These are phyloP conservation scores for Penicillium diatomitis DNA, from an alignment of 495 filamentous ascomycete species.

Conservation along the genomic window DNA sequence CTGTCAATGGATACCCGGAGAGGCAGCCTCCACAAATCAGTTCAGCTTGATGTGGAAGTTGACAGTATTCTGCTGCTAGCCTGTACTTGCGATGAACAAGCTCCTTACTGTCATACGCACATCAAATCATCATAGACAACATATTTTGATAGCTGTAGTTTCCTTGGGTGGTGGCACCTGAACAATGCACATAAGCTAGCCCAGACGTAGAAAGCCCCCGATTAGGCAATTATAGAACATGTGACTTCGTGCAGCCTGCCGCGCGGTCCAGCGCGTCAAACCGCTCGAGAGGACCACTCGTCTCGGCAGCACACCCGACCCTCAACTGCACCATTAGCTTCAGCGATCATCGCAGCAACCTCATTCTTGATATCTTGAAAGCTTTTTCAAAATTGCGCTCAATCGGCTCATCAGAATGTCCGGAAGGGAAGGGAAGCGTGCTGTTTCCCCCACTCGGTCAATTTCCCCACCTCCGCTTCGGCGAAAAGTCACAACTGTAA, in stretches of 20 bases:
- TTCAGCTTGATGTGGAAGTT: background rate
- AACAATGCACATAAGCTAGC: too few species aligned
- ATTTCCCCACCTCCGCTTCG: constrained; percentile 41
- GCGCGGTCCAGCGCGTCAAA: constrained; percentile 22
- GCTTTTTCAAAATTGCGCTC: constrained; percentile 8
- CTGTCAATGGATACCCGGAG: constrained; percentile 19
- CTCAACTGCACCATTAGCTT: background rate
- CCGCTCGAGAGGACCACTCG: background rate
- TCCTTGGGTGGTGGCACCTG: background rate
- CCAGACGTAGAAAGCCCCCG: background rate
- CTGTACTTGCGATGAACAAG: too few species aligned
- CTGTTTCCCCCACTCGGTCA: constrained; percentile 24
- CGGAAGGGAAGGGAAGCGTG: constrained; percentile 25
- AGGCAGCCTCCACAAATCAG: constrained; percentile 12
- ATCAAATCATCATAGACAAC: too few species aligned
- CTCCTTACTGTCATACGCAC: too few species aligned
- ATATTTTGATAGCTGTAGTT: background rate
- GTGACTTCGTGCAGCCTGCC: constrained; percentile 34
- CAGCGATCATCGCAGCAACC: background rate
- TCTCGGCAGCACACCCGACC: background rate
- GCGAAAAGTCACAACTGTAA: constrained; percentile 60
- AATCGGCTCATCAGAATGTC: constrained; percentile 22
- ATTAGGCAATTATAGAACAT: constrained; percentile 19
- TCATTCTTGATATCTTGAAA: background rate
- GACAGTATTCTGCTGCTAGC: background rate